Evolutionary conservation across 352 stramenopile species (phyloP), one percentile per base, ranked within the genome.

Genomic region (Globisporangium perplexum): DNA sequence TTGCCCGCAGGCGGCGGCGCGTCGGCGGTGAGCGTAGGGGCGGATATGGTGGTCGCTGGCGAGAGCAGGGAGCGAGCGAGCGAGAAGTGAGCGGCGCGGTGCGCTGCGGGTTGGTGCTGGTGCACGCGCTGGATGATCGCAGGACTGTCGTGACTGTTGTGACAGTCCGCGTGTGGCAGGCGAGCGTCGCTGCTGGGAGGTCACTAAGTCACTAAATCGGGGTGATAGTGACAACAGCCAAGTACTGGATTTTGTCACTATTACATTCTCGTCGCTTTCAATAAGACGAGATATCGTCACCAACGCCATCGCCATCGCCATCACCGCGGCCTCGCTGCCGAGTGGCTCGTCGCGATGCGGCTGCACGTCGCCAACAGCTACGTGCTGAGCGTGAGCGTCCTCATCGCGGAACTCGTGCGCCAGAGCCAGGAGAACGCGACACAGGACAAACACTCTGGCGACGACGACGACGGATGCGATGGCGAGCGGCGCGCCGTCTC

Each of bases 371-470:
- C 57, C 24, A 79, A 75, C 43, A 71, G 65, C 48, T 84, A 84
- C 58, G 59, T 74, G 24, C 63, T 84, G 50, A 77, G 66, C 28
- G 59, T 84, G 50, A 72, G 68, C 48, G 41, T 84, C 30, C 59
- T 84, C 17, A 57, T 69, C 6, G 69, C 68, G 14, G 73, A 84
- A 60, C 74, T 74, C 47, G 71, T 84, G 39, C 71, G 66, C 1
- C 73, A 77, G 38, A 60, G 69, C 38, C 65, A 75, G 35, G 65
- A 73, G 18, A 66, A 72, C 39, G 68, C 51, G 22, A 53, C 38
- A 22, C 44, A 36, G 22, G 20, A 24, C 26, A 39, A 17, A 6
- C 33, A 43, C 12, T 44, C 26, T 17, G 39, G 2, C 12, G 31
- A 22, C 5, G 12, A 17, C 28, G 50, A 59, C n/a, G 41, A 28